phyloP scores from a whole-genome alignment of 805 yeast species.

The Yarrowia keelungensis region DNA sequence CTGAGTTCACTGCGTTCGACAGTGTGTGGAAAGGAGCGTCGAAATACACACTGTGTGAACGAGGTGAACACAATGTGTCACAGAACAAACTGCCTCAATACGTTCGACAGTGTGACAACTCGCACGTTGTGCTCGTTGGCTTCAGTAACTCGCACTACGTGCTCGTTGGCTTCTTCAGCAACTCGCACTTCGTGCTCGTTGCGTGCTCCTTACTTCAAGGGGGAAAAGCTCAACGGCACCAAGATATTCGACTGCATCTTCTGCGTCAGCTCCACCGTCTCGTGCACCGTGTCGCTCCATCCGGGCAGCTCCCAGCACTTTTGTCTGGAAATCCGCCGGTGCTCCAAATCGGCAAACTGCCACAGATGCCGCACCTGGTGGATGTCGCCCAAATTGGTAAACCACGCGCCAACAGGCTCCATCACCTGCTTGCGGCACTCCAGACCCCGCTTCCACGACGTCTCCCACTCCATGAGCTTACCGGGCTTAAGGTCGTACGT shows the following conservation, averaged over 20 bases:
- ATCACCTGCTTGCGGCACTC: slow-evolving; percentile 55
- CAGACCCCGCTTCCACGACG: slow-evolving; percentile 53
- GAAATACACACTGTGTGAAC: no score
- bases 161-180: no score
- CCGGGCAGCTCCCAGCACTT: slow-evolving; percentile 56
- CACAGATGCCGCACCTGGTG: slow-evolving; percentile 55
- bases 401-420: slow-evolving; percentile 59
- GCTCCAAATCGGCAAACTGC: slow-evolving; percentile 56
- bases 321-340: slow-evolving; percentile 52
- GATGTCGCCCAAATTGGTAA: slow-evolving; percentile 52
- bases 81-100: no score
- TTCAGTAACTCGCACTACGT: no score
- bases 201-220: slow-evolving; percentile 50
- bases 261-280: slow-evolving; percentile 53
- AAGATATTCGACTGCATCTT: slow-evolving; percentile 52
- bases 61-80: no score
- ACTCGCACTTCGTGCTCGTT: no score
- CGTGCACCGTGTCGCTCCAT: slow-evolving; percentile 56
- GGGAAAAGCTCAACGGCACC: slow-evolving; percentile 53
- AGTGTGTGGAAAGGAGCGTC: no score
- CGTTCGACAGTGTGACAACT: no score
- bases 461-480: slow-evolving; percentile 54
- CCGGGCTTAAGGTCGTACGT: slow-evolving; percentile 53
- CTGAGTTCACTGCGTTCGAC: no score
- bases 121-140: no score